Conservation (phyloP, 805 yeast genomes). For the Brettanomyces anomalus region DNA sequence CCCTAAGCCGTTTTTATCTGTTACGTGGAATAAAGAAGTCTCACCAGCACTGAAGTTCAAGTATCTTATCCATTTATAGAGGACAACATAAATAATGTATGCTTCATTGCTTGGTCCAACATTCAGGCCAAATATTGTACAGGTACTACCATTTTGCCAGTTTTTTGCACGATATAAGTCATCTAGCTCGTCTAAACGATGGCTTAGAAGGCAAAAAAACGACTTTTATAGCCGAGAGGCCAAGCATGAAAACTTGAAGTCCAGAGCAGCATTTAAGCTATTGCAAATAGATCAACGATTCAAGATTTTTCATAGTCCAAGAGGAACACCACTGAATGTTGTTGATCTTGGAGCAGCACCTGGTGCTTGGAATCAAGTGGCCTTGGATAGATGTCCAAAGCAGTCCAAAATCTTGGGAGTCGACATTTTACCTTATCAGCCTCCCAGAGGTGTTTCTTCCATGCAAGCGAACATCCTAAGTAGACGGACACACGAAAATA, state of each 20-base stretch:
- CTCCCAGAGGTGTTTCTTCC: conserved; percentile 72
- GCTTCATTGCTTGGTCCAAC: too few relatives aligned
- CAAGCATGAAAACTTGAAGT: conserved; percentile 48
- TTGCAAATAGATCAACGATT: conserved; percentile 63
- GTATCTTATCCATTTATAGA: too few relatives aligned
- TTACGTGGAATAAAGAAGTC: too few relatives aligned
- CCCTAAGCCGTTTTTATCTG: too few relatives aligned
- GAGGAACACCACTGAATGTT: conserved; percentile 27
- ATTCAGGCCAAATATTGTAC: too few relatives aligned
- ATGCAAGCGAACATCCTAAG: conserved; percentile 86
- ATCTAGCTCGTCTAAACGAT: conserved; percentile 51
- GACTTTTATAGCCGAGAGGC: conserved; percentile 69
- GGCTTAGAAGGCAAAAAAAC: conserved; percentile 63
- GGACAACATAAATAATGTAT: too few relatives aligned
- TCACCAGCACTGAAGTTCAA: too few relatives aligned
- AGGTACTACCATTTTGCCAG: not conserved
- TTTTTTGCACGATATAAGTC: conserved; percentile 3
- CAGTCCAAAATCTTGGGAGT: conserved; percentile 65
- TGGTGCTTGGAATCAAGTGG: conserved; percentile 92
- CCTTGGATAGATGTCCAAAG: conserved; percentile 41
- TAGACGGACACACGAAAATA: conserved; percentile 47
- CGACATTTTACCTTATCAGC: conserved; percentile 69
- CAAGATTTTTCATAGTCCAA: conserved; percentile 34
- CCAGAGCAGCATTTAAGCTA: conserved; percentile 89
- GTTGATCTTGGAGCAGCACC: conserved; percentile 92